Evolutionary conservation across 805 yeast species (phyloP).

Genomic region (Candida morakotiae): DNA sequence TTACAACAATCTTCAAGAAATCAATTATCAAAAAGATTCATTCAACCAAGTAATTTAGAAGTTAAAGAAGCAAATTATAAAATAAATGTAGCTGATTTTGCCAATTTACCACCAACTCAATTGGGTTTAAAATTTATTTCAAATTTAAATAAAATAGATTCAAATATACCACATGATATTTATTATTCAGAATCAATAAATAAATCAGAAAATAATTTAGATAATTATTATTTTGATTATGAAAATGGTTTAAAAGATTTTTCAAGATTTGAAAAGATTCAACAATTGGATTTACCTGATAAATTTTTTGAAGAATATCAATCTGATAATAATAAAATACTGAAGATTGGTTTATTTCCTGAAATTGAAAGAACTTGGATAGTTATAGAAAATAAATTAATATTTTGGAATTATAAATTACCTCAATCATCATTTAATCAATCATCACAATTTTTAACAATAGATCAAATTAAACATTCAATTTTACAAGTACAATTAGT

Average conservation of each 20-base stretch:
- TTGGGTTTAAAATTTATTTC: constrained; percentile 64
- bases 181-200: constrained; percentile 57
- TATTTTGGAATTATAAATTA: constrained; percentile 78
- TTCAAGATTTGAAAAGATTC: constrained; percentile 73
- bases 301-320: constrained; percentile 70
- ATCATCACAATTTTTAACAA: constrained; percentile 60
- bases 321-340: constrained; percentile 51
- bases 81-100: constrained; percentile 45
- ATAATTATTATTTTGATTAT: constrained; percentile 57
- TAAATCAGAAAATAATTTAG: constrained; percentile 42
- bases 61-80: constrained; percentile 40
- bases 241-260: constrained; percentile 46
- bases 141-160: constrained; percentile 54
- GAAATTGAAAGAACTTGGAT: constrained; percentile 85
- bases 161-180: constrained; percentile 52
- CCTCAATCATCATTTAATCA: constrained; percentile 44
- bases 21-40: constrained; percentile 24
- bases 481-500: constrained; percentile 73
- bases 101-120: constrained; percentile 48
- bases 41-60: constrained; percentile 31
- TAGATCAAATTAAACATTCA: constrained; percentile 77
- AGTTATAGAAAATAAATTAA: constrained; percentile 72
- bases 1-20: constrained; percentile 17
- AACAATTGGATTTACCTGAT: constrained; percentile 74
- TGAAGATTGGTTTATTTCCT: constrained; percentile 80